phyloP scores from a whole-genome alignment of 1,284 basidiomycete genomes.

The Singerocomus inundabilis region DNA sequence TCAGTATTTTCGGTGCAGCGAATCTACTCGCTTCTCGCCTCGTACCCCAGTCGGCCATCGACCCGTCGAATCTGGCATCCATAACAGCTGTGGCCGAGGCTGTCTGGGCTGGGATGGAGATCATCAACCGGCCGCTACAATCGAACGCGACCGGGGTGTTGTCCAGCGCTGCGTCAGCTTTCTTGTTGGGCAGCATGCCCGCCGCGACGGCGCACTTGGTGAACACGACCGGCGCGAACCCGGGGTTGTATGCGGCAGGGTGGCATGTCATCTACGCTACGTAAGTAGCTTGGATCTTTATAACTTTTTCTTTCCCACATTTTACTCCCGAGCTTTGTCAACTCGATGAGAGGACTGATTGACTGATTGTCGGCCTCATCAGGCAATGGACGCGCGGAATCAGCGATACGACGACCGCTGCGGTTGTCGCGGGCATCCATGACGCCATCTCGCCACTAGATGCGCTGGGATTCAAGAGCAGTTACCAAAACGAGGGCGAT shows the following conservation, averaged over 20 bases:
- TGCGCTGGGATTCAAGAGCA: conserved; percentile 19
- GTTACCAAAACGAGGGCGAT: conserved; percentile 27
- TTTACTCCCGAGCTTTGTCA: not conserved
- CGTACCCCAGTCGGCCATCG: conserved; percentile 10
- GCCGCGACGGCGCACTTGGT: conserved; percentile 1
- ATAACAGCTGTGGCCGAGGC: conserved; percentile 14
- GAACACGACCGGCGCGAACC: conserved; percentile 21
- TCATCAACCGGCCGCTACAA: not conserved
- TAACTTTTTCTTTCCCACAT: too few species aligned
- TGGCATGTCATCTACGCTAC: conserved; percentile 17
- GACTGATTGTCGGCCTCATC: not conserved
- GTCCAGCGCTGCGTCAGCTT: not conserved
- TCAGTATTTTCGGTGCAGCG: conserved; percentile 5
- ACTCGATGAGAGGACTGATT: too few species aligned
- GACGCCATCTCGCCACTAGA: conserved; percentile 13
- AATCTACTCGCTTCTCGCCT: conserved; percentile 14
- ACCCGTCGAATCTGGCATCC: conserved; percentile 4
- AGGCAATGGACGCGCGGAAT: conserved; percentile 19
- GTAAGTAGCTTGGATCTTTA: conserved; percentile 6
- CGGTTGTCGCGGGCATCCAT: conserved; percentile 7
- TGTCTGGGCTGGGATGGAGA: conserved; percentile 16
- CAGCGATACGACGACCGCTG: not conserved
- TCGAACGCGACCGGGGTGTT: not conserved
- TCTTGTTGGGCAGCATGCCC: conserved; percentile 14
- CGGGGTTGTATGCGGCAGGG: conserved; percentile 9